Evolutionary conservation across 768 basidiomycete species (phyloP), one percentile per base, ranked within the genome.

Genomic region (Pleurotus sapidus): DNA sequence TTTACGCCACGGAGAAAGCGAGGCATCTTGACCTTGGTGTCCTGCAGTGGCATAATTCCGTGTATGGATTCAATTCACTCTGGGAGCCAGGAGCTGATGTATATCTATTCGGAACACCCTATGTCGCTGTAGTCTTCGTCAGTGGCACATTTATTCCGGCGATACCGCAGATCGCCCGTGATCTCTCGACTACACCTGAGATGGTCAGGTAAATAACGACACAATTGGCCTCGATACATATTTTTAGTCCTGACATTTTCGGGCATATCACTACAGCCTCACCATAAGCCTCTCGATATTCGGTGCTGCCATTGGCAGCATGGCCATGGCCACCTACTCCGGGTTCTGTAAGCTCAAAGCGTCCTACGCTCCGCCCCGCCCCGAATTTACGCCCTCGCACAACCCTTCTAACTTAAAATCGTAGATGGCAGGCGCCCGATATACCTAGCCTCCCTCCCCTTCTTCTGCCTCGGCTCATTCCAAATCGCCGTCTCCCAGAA

Each of bases 51-150:
- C 11, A 67, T 86, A 27, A 67, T 87, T 45, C 80, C 80, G n/a
- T 74, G 85, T 86, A 57, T 48, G 80, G 53, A 6, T 43, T 46
- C 30, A 15, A 11, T 27, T 84, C 82, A 79, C 58, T 75, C 47
- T 20, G 25, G 45, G 12, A 15, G 18, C 42, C 34, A 34, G 50
- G 5, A 45, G 46, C 12, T 20, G 39, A 40, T 17, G 39, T 4
- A 11, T n/a, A 47, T 18, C 17, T n/a, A n/a, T n/a, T n/a, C n/a
- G n/a, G n/a, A n/a, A n/a, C n/a, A n/a, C n/a, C n/a, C n/a, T n/a
- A n/a, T n/a, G n/a, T n/a, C n/a, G n/a, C n/a, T n/a, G n/a, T n/a
- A 93, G 90, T 87, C 34, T 84, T 92, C 57, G 83, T 87, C 0
- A 73, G 81, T 5, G 86, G 83, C 0, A 82, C 82, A 0, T 91